Base-by-base conservation (phyloP, 2,329 filamentous ascomycete species). In the Phymatotrichopsis omnivora region DNA sequence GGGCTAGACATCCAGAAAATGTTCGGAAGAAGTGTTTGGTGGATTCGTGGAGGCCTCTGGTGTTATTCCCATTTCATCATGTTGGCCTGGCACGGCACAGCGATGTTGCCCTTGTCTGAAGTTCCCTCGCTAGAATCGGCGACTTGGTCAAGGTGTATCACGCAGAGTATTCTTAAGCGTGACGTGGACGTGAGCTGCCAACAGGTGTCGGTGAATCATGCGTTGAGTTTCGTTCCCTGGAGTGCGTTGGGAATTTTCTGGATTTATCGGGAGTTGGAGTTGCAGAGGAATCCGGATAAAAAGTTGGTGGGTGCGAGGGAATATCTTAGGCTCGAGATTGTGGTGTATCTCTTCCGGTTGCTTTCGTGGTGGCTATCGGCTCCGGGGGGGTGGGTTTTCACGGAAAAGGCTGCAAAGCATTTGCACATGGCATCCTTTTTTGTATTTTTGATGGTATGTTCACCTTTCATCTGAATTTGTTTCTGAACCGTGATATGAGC, bases 241-340 rank as follows among this genome's bases (percentile, higher is more conserved):
- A 52, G 45, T 29, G 8, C 45, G 12, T 5, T 54, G 8, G 36
- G 46, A 12, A 40, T 53, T 29, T 50, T 45, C 16, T 54, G 52
- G 52, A n/a, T 54, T 23, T 54, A 54, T 16, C 17, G 42, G 19
- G 45, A 54, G 17, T 32, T 37, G 5, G 34, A 25, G 3, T 16
- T 54, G 17, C 50, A 53, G 32, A 27, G 22, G 7, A n/a, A 47
- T 28, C 52, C 52, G 0, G 38, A 53, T 3, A 54, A 53, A 19
- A 54, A 54, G 14, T 27, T 54, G n/a, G 52, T 52, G 4, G 52
- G 52, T 4, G 31, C 40, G 7, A 32, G n/a, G 3, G 49, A 54
- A 17, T 54, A 50, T 14, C 10, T 50, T 4, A 36, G 25, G 10
- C 42, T 54, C 6, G 52, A 54, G 33, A 38, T 40, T 6, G 39